A percentile compares a stretch with the other conserved stretches of the same genome.
Evolutionary conservation across 2,329 filamentous ascomycete genomes (phyloP).

Genomic region (Tolypocladium tundrense): DNA sequence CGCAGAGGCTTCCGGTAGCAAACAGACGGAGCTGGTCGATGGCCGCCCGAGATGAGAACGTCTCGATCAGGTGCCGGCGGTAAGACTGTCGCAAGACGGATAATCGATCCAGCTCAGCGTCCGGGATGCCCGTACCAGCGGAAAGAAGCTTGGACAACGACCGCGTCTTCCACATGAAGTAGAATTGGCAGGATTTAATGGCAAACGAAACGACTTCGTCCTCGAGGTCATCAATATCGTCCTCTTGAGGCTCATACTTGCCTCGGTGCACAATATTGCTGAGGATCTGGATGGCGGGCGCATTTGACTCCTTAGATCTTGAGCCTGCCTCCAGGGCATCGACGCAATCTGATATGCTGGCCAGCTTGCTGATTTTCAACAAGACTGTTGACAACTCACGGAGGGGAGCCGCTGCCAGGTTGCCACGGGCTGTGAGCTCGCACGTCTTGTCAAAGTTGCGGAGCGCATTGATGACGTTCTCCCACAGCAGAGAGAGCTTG

Average conservation of each 20-base stretch:
- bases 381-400: slow-evolving; percentile 63
- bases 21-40: slow-evolving; percentile 71
- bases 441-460: slow-evolving; percentile 60
- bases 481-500: slow-evolving; percentile 77
- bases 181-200: slow-evolving; percentile 69
- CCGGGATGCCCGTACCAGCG: slow-evolving; percentile 43
- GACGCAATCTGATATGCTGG: slow-evolving; percentile 68
- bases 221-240: slow-evolving; percentile 65
- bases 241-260: slow-evolving; percentile 55
- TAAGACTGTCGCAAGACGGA: slow-evolving; percentile 45
- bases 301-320: slow-evolving; percentile 34
- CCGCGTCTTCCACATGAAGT: slow-evolving; percentile 89
- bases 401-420: slow-evolving; percentile 54
- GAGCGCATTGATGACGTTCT: slow-evolving; percentile 66
- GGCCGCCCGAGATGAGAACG: slow-evolving; percentile 55
- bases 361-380: slow-evolving; percentile 70
- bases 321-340: slow-evolving; percentile 59
- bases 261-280: slow-evolving; percentile 66
- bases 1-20: slow-evolving; percentile 67
- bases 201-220: slow-evolving; percentile 68
- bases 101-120: slow-evolving; percentile 51
- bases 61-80: slow-evolving; percentile 53
- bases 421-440: slow-evolving; percentile 61
- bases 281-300: slow-evolving; percentile 56
- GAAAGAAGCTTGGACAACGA: slow-evolving; percentile 45